Percentiles rank a stretch among this genome's conserved stretches.
phyloP scores from a whole-genome alignment of 1,284 basidiomycete species.

The Cystobasidium slooffiae region DNA sequence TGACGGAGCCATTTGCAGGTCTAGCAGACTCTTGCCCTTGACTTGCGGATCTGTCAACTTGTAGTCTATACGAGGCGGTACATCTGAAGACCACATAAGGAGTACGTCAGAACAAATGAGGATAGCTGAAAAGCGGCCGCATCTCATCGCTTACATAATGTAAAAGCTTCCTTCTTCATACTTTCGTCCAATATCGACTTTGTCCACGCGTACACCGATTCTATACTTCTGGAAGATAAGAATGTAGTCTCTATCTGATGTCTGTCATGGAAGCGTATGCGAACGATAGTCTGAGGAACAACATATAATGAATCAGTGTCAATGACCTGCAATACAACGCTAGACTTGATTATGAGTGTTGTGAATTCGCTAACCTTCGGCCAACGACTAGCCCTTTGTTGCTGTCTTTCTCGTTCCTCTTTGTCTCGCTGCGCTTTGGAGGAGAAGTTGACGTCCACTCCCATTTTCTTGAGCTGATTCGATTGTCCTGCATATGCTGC shows the following conservation, averaged over 20 bases:
- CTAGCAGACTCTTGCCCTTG: slow-evolving; percentile 67
- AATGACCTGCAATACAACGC: neutral
- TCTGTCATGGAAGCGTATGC: slow-evolving; percentile 77
- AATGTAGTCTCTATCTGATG: slow-evolving; percentile 78
- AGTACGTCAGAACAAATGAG: neutral
- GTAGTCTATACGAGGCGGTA: slow-evolving; percentile 77
- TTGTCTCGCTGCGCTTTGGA: slow-evolving; percentile 70
- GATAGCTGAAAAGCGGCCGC: slow-evolving; percentile 5
- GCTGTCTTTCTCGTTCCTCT: slow-evolving; percentile 65
- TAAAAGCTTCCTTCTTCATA: slow-evolving; percentile 73
- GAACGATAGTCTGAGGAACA: slow-evolving; percentile 69
- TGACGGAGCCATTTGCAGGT: slow-evolving; percentile 76
- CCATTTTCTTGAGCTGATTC: slow-evolving; percentile 67
- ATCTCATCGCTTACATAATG: slow-evolving; percentile 67
- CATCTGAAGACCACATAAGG: slow-evolving; percentile 65
- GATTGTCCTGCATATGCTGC: slow-evolving; percentile 67
- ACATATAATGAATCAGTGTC: slow-evolving; percentile 20
- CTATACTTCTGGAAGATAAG: slow-evolving; percentile 73
- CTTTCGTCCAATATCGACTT: slow-evolving; percentile 72
- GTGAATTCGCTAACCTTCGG: slow-evolving; percentile 64
- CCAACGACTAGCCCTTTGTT: slow-evolving; percentile 64
- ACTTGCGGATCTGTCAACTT: slow-evolving; percentile 77
- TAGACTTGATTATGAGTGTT: neutral
- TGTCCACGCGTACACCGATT: slow-evolving; percentile 78
- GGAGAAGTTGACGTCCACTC: slow-evolving; percentile 71